These are phyloP conservation scores for Hypomyces rosellus DNA, from an alignment of 2,329 filamentous ascomycete genomes.

Conservation along the genomic window DNA sequence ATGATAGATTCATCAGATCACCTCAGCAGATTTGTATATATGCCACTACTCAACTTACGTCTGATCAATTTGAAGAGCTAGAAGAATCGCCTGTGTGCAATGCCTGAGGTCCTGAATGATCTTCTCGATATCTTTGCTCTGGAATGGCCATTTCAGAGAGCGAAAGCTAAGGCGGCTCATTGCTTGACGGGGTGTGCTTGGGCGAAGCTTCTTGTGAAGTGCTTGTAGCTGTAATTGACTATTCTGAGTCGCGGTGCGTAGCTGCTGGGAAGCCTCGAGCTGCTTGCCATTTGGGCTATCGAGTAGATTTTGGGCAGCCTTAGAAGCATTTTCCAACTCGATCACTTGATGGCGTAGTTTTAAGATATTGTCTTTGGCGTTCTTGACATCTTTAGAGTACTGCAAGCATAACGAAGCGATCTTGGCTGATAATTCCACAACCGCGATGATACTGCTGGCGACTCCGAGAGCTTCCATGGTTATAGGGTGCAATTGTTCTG, in stretches of 20 bases:
- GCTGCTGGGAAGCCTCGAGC: conserved; percentile 21
- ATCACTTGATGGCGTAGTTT: conserved; percentile 24
- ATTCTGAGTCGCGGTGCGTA: conserved; percentile 16
- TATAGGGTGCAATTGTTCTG: background rate
- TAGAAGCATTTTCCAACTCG: conserved; percentile 20
- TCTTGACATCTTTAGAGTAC: conserved; percentile 28
- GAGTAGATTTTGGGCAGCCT: conserved; percentile 21
- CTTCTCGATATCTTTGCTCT: too few relatives aligned
- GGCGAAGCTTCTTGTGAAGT: conserved; percentile 20
- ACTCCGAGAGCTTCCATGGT: conserved; percentile 25
- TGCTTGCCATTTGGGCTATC: conserved; percentile 19
- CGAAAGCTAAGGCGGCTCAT: conserved; percentile 8
- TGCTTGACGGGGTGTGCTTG: conserved; percentile 7
- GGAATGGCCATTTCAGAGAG: background rate
- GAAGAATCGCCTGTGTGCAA: conserved; percentile 21
- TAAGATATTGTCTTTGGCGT: conserved; percentile 25
- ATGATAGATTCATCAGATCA: background rate
- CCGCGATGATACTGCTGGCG: conserved; percentile 30
- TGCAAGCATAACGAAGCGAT: conserved; percentile 26
- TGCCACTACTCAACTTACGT: conserved; percentile 17
- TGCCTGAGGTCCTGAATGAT: conserved; percentile 16
- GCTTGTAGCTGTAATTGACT: conserved; percentile 16
- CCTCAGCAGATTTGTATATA: background rate
- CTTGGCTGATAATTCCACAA: conserved; percentile 32
- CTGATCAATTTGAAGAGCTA: conserved; percentile 28